These are phyloP conservation scores for Colletotrichum australisinense DNA, from an alignment of 2,329 filamentous ascomycete species.

Conservation along the genomic window DNA sequence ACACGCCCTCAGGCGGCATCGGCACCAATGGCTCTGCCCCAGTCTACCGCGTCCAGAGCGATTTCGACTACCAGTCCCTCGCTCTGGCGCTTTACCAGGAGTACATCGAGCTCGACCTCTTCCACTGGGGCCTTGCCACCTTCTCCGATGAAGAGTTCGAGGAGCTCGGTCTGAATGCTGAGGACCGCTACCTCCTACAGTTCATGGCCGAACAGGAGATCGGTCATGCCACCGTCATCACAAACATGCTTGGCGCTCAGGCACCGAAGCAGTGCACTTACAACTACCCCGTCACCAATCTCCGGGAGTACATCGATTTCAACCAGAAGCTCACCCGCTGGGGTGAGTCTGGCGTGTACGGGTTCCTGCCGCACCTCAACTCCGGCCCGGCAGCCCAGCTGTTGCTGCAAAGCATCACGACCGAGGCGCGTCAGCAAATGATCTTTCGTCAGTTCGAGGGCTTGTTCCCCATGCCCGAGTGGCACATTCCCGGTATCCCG, in stretches of 20 bases:
- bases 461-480: slow-evolving; percentile 83
- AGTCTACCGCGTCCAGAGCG: slow-evolving; percentile 81
- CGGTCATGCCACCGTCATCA: slow-evolving; percentile 81
- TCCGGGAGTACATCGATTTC: slow-evolving; percentile 85
- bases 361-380: slow-evolving; percentile 83
- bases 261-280: slow-evolving; percentile 83
- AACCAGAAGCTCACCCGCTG: slow-evolving; percentile 86
- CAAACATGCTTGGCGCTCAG: slow-evolving; percentile 78
- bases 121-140: slow-evolving; percentile 78
- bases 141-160: slow-evolving; percentile 79
- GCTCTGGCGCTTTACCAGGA: slow-evolving; percentile 82
- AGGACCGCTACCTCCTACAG: slow-evolving; percentile 77
- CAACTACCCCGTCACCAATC: slow-evolving; percentile 81
- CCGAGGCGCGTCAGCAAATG: slow-evolving; percentile 85
- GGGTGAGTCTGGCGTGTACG: slow-evolving; percentile 84
- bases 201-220: slow-evolving; percentile 84
- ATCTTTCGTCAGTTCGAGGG: slow-evolving; percentile 87
- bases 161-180: slow-evolving; percentile 72
- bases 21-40: slow-evolving; percentile 83
- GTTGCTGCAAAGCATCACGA: slow-evolving; percentile 80
- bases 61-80: slow-evolving; percentile 86
- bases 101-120: slow-evolving; percentile 86
- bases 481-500: slow-evolving; percentile 83
- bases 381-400: slow-evolving; percentile 79
- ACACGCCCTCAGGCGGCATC: slow-evolving; percentile 77